Evolutionary conservation across 108 stramenopile species (phyloP).

Genomic region (Nannochloropsis salina): DNA sequence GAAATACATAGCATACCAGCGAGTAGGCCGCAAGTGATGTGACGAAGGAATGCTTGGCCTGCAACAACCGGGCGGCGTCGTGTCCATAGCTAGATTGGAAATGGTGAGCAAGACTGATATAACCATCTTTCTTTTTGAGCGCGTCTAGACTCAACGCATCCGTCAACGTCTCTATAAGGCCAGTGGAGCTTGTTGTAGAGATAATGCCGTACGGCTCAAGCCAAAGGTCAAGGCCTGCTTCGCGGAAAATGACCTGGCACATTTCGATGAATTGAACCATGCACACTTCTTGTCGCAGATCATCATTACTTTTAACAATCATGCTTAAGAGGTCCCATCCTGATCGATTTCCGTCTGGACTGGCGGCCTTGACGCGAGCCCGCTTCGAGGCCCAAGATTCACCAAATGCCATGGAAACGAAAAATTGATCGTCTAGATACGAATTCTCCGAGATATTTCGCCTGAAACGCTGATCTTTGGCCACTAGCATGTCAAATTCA

Average conservation of each 20-base stretch:
- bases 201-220: constrained; percentile 86
- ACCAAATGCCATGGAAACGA: constrained; percentile 61
- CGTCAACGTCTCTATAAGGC: constrained; percentile 78
- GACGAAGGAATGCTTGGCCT: constrained; percentile 50
- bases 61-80: constrained; percentile 26
- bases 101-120: constrained; percentile 45
- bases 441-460: constrained; percentile 41
- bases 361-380: constrained; percentile 68
- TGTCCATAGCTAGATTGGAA: constrained; percentile 40
- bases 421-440: constrained; percentile 43
- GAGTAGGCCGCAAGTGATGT: constrained; percentile 85
- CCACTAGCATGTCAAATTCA: constrained; percentile 48
- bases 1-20: constrained; percentile 84
- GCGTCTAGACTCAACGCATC: constrained; percentile 89
- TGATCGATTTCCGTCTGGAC: constrained; percentile 62
- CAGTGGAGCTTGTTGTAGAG: constrained; percentile 77
- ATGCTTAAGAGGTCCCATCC: constrained; percentile 83
- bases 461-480: constrained; percentile 37
- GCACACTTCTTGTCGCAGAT: constrained; percentile 84
- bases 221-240: constrained; percentile 78
- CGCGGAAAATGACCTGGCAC: constrained; percentile 78
- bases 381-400: constrained; percentile 90
- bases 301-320: constrained; percentile 97
- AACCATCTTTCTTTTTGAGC: constrained; percentile 85
- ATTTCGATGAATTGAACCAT: constrained; percentile 87